Conservation (phyloP, 768 basidiomycete species). For the Obba rivulosa region DNA sequence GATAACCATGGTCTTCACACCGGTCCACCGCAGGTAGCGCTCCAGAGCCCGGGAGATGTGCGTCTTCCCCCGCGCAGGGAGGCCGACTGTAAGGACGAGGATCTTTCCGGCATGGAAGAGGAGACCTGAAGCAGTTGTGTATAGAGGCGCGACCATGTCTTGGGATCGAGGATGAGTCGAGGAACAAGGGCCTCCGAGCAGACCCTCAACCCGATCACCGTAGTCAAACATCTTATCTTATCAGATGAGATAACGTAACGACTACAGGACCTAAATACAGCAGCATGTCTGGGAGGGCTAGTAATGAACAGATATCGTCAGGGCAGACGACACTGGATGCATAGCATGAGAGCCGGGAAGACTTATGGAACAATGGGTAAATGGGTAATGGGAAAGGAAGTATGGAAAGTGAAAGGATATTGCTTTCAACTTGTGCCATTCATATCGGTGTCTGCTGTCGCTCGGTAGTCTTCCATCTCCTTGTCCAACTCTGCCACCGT, state of each 20-base stretch:
- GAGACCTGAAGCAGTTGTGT: constrained; percentile 84
- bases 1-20: constrained; percentile 92
- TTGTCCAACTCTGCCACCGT: constrained; percentile 61
- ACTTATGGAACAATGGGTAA: too few relatives aligned
- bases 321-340: too few relatives aligned
- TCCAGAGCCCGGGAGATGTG: constrained; percentile 95
- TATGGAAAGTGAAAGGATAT: too few relatives aligned
- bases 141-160: constrained; percentile 88
- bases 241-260: constrained; percentile 18
- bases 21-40: constrained; percentile 97
- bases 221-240: constrained; percentile 23
- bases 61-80: constrained; percentile 94
- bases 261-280: too few relatives aligned
- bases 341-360: too few relatives aligned
- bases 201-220: too few relatives aligned
- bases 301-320: too few relatives aligned
- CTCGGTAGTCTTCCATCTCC: constrained; percentile 79
- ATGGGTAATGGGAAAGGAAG: too few relatives aligned
- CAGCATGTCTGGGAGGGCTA: too few relatives aligned
- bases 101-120: constrained; percentile 95
- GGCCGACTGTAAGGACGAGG: constrained; percentile 84
- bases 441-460: constrained; percentile 27
- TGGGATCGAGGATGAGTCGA: not conserved
- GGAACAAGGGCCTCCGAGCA: not conserved
- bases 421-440: too few relatives aligned